Base-by-base conservation (phyloP, 495 filamentous ascomycete genomes). In the Stereocaulon alpinum region DNA sequence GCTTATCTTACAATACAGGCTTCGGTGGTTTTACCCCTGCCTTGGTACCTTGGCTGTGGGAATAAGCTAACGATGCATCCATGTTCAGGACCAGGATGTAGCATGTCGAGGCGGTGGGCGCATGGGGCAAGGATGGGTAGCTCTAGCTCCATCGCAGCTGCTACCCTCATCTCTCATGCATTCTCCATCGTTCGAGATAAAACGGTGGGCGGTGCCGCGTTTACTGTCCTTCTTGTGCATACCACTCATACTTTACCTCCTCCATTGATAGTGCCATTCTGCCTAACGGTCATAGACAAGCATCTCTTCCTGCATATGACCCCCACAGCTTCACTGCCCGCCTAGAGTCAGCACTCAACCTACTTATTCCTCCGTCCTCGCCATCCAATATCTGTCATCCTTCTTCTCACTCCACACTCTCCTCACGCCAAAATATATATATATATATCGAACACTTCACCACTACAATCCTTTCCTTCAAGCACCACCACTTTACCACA, bases 361-460 rank as follows among this genome's bases (percentile, higher is more conserved):
- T 58, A 59, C 55, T 60, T 40, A 54, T 49, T 52, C 51, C 37
- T 17, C 50, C 58, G 54, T 30, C 59, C 49, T 47, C 42, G 65
- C 67, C 44, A 60, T 66, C 43, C 63, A 69, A 63, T 63, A 64
- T 49, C 59, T 61, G 43, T 60, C 61, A 62, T 66, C 65, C 59
- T 64, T 62, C 58, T 51, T 55, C 62, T 44, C 34, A 58, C 47
- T 58, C 12, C 34, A 53, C 54, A 34, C 60, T 41, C 37, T 41
- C 18, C 44, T 29, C 32, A 40, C 30, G 34, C 6, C 20, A n/a
- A 32, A 24, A 14, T 7, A 34, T 45, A 41, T 56, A 14, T 7
- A 34, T 45, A 41, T 56, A 48, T 60, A 61, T 32, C 54, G 43
- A 34, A 30, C 18, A 45, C 30, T n/a, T 18, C 3, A 41, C 15